These are phyloP conservation scores for Coemansia sp. DNA, from an alignment of 192 early-diverging fungal species.

Conservation along the genomic window DNA sequence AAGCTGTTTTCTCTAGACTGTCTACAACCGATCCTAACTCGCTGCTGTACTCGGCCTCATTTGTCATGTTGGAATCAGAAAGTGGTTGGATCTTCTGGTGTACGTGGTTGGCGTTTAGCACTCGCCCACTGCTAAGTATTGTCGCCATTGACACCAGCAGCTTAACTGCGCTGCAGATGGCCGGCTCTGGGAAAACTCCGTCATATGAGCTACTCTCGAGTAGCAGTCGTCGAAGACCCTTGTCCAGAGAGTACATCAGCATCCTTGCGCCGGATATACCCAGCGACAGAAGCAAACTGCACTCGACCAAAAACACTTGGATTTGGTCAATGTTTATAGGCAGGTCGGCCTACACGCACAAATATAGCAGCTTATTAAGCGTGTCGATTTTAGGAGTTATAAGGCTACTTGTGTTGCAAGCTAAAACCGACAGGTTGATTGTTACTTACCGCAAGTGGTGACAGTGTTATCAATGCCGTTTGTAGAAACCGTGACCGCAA, in stretches of 20 bases:
- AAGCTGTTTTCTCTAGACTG: constrained; percentile 7
- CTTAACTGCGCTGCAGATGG: constrained; percentile 24
- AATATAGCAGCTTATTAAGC: background rate
- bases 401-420: background rate
- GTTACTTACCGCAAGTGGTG: constrained; percentile 39
- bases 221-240: constrained; percentile 35
- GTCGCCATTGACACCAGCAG: constrained; percentile 35
- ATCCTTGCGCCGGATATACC: constrained; percentile 47
- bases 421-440: background rate
- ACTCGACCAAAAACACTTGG: constrained; percentile 50
- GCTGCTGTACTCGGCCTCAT: background rate
- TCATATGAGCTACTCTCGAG: constrained; percentile 22
- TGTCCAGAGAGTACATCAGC: constrained; percentile 30
- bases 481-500: constrained; percentile 50
- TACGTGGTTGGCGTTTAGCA: constrained; percentile 19
- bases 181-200: constrained; percentile 30
- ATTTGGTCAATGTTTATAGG: constrained; percentile 33
- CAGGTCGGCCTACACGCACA: constrained; percentile 22
- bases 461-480: constrained; percentile 38
- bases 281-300: constrained; percentile 29
- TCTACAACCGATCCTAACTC: background rate
- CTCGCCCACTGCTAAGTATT: constrained; percentile 28
- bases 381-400: background rate
- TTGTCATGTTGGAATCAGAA: constrained; percentile 26
- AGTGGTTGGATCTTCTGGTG: constrained; percentile 6